Conservation (phyloP, 805 yeast species). For the Lipomyces yamanashiensis region DNA sequence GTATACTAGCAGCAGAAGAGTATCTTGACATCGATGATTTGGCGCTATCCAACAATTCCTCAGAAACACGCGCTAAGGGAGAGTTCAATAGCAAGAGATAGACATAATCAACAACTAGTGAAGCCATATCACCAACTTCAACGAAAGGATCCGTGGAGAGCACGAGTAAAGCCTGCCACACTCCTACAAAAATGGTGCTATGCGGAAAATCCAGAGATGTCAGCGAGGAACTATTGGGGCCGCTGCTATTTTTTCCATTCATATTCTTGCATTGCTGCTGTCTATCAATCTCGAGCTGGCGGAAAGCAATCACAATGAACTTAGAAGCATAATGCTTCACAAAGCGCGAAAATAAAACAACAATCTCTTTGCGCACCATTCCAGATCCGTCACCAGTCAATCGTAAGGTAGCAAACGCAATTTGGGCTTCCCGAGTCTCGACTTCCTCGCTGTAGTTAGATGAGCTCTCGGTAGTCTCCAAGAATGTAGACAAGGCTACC, state of each 20-base stretch:
- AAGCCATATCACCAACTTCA: constrained; percentile 76
- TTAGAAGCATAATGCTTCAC: constrained; percentile 70
- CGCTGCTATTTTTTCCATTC: background rate
- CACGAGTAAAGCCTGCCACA: constrained; percentile 83
- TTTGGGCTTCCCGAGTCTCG: constrained; percentile 62
- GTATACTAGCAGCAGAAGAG: background rate
- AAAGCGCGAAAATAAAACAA: constrained; percentile 75
- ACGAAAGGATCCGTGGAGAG: constrained; percentile 85
- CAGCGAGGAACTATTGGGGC: background rate
- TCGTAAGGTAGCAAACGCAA: constrained; percentile 69
- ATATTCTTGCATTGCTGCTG: background rate
- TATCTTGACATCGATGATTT: background rate
- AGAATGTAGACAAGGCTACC: constrained; percentile 69
- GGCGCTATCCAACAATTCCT: constrained; percentile 45
- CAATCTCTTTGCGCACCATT: constrained; percentile 82
- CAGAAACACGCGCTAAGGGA: constrained; percentile 66
- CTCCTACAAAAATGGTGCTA: constrained; percentile 81
- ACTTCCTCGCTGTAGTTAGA: constrained; percentile 34
- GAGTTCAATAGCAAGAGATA: constrained; percentile 66
- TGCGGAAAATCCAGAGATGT: constrained; percentile 54
- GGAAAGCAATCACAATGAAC: constrained; percentile 84
- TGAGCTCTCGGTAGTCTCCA: constrained; percentile 50
- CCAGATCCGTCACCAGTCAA: constrained; percentile 87
- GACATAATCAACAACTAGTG: constrained; percentile 73
- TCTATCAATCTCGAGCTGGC: constrained; percentile 76